Conservation (phyloP, 169 alveolate genomes). For the Eimeria praecox region DNA sequence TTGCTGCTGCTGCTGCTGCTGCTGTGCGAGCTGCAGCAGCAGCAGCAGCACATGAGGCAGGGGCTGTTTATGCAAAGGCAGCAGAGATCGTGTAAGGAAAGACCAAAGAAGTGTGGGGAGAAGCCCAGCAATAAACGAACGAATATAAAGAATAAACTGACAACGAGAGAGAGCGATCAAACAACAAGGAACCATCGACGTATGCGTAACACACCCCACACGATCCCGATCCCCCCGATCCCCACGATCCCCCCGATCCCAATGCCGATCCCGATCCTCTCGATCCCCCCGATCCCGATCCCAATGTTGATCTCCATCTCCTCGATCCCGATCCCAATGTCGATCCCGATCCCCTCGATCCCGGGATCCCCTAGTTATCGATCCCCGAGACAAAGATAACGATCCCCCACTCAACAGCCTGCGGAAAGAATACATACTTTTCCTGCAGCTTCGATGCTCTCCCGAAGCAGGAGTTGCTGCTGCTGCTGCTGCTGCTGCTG, state of each 20-base stretch:
- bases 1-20: not conserved
- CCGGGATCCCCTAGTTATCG: no score
- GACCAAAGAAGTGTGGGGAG: constrained; percentile 71
- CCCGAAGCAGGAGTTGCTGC: no score
- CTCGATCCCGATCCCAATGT: not conserved
- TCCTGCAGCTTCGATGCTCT: not conserved
- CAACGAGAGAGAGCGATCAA: constrained; percentile 2
- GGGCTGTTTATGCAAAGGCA: constrained; percentile 41
- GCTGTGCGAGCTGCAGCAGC: constrained; percentile 1
- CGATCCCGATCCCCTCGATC: no score
- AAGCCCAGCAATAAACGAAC: constrained; percentile 49
- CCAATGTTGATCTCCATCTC: not conserved
- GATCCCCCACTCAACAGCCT: not conserved
- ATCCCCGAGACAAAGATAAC: not conserved
- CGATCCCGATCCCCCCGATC: not conserved
- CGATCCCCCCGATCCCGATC: not conserved
- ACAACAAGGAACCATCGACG: not conserved
- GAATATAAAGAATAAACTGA: constrained; percentile 56
- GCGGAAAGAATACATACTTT: not conserved
- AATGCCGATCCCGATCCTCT: no score
- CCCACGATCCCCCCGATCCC: not conserved
- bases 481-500: no score
- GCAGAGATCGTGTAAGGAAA: constrained; percentile 47
- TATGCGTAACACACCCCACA: no score
- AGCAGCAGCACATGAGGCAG: constrained; percentile 43